Evolutionary conservation across 345 rosid genomes (phyloP).

Genomic region (Ceriops decandra): DNA sequence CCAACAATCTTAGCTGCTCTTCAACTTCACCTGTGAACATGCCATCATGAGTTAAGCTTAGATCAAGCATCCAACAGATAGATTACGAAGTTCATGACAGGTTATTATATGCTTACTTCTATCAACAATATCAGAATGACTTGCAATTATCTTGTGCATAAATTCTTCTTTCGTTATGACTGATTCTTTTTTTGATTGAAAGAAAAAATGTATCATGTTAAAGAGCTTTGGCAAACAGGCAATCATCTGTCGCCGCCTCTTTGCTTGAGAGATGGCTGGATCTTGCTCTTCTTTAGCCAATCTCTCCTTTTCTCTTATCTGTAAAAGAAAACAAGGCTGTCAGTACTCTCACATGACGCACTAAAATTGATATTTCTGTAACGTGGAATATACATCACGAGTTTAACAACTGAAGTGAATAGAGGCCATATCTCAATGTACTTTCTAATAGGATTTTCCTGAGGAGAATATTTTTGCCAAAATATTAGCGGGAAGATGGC

Average conservation of each 20-base stretch:
- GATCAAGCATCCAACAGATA: conserved; percentile 5
- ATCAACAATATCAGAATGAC: conserved; percentile 59
- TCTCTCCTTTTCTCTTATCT: conserved; percentile 77
- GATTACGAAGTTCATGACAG: neutral
- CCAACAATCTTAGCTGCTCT: conserved; percentile 67
- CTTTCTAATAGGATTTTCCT: conserved; percentile 34
- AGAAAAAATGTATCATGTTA: conserved; percentile 57
- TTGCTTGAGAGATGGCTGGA: conserved; percentile 85
- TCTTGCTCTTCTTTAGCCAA: conserved; percentile 56
- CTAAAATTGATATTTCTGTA: neutral
- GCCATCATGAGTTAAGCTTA: conserved; percentile 8
- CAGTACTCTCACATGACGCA: neutral
- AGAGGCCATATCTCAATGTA: neutral
- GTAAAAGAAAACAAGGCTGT: conserved; percentile 4
- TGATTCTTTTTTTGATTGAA: conserved; percentile 60
- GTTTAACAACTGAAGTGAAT: neutral
- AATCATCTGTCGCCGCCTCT: conserved; percentile 61
- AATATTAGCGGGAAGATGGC: neutral
- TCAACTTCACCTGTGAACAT: conserved; percentile 67
- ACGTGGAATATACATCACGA: neutral
- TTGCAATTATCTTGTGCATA: conserved; percentile 49
- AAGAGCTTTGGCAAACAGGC: conserved; percentile 72
- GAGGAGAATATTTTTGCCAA: neutral
- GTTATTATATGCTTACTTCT: conserved; percentile 46
- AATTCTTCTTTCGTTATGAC: conserved; percentile 80